Base-by-base conservation (phyloP, 208 protist genomes). In the Blechomonas ayalai region DNA sequence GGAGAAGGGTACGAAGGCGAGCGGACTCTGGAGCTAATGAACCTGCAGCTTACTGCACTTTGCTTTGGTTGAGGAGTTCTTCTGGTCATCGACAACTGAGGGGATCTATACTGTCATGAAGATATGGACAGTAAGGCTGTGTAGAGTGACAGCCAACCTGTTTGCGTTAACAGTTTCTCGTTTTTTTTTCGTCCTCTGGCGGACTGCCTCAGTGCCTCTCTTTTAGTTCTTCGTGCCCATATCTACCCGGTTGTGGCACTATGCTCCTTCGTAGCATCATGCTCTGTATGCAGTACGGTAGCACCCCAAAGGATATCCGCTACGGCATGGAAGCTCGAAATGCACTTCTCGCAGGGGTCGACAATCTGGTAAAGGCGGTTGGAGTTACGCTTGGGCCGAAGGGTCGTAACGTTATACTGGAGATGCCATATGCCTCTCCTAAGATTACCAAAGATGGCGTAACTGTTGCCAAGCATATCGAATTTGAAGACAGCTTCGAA, bases 391-490 rank as follows among this genome's bases (percentile, higher is more conserved):
- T 99, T 13, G 98, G 98, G 6, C 98, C 98, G 37, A 99, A 98
- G 72, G 98, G 98, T 18, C 78, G 98, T 44, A 99, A 99, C 61
- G 97, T 99, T 0, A 90, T 99, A 20, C 83, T 99, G 4, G 97
- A 99, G 52, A 96, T 99, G 81, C 68, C 84, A 23, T 99, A 97
- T 72, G 96, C 96, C 24, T 59, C 84, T 28, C 98, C 98, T 22
- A 98, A 99, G 55, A 99, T 99, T 74, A 99, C 98, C 33, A 99
- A 99, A 81, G 98, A 99, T 54, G 98, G 98, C 71, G 98, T 99
- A 13, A 99, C 98, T 18, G 98, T 99, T 2, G 98, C 98, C 20
- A 99, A 99, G 82, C 65, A 83, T 39, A 98, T 99, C 59, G 97
- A 99, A 63, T 99, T 99, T 61, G 75, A 92, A 54, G 90, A 99